A percentile compares a stretch with the other conserved stretches of the same genome.
Conservation (phyloP, 2,329 filamentous ascomycete species). For the Monosporascus sp. region DNA sequence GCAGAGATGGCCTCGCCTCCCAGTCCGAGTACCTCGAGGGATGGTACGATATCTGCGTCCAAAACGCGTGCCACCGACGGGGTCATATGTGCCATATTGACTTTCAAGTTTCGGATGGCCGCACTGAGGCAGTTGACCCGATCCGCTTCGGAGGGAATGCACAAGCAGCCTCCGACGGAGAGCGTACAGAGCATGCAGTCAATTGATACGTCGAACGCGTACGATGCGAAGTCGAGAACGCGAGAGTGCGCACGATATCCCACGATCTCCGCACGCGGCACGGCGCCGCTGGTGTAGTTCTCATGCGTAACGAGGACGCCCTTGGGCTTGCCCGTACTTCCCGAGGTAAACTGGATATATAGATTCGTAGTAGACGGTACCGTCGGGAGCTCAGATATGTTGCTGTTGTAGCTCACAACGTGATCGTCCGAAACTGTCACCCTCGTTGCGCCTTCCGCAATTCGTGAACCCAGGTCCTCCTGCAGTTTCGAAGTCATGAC, state of each 20-base stretch:
- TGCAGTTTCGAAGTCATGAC: conserved; percentile 37
- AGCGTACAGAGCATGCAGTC: conserved; percentile 51
- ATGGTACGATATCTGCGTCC: conserved; percentile 40
- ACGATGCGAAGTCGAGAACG: conserved; percentile 45
- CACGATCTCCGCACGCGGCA: conserved; percentile 37
- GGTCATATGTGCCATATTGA: conserved; percentile 47
- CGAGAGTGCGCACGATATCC: conserved; percentile 37
- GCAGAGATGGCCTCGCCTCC: conserved; percentile 50
- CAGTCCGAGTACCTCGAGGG: conserved; percentile 41
- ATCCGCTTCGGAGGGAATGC: conserved; percentile 49
- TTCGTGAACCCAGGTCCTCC: conserved; percentile 31
- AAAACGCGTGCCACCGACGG: conserved; percentile 45
- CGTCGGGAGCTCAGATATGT: conserved; percentile 6
- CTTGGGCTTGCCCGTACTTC: conserved; percentile 60
- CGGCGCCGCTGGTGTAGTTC: conserved; percentile 41
- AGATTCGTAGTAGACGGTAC: conserved; percentile 40
- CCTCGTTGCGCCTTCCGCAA: conserved; percentile 28
- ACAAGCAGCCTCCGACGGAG: conserved; percentile 44
- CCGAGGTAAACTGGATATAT: conserved; percentile 61
- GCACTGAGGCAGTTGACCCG: conserved; percentile 46
- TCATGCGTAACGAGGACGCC: conserved; percentile 50
- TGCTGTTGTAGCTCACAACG: conserved; percentile 11
- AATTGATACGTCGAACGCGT: conserved; percentile 51
- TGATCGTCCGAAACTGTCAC: conserved; percentile 29
- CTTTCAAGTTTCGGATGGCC: conserved; percentile 37